These are phyloP conservation scores for Xylariaceae sp. DNA, from an alignment of 2,329 filamentous ascomycete species.

Conservation along the genomic window DNA sequence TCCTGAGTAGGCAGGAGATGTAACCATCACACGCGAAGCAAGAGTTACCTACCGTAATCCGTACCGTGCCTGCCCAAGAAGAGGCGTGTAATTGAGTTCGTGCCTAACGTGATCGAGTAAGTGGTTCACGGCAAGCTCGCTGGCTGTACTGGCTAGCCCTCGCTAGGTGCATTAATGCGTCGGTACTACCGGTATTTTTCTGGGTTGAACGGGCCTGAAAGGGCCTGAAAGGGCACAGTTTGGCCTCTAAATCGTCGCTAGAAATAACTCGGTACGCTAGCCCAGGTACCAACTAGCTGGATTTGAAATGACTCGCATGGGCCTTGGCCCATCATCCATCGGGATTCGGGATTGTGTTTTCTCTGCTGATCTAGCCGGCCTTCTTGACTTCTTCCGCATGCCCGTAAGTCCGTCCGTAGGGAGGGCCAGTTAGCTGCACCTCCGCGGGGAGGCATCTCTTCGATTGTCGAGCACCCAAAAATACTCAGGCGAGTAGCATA, in stretches of 20 bases:
- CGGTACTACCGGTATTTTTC: neutral
- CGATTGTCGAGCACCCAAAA: constrained; percentile 6
- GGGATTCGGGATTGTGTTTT: neutral
- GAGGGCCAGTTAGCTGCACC: neutral
- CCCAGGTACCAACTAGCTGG: neutral
- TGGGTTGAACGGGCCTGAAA: neutral
- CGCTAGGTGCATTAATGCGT: neutral
- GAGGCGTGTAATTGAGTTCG: neutral
- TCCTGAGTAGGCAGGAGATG: too few species aligned
- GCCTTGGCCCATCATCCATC: neutral
- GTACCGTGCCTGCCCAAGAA: too few species aligned
- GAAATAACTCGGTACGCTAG: neutral
- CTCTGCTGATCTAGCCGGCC: neutral
- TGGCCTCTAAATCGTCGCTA: too few species aligned
- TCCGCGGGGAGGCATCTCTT: neutral
- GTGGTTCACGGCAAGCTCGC: neutral
- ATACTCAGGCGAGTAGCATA: neutral
- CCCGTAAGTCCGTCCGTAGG: neutral
- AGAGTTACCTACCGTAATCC: too few species aligned
- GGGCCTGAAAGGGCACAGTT: neutral
- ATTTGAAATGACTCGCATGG: neutral
- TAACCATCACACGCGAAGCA: too few species aligned
- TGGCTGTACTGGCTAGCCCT: neutral
- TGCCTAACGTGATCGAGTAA: neutral
- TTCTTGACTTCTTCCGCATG: neutral